Conservation (phyloP, 441 rosid species). For the Aquilaria agallochum region DNA sequence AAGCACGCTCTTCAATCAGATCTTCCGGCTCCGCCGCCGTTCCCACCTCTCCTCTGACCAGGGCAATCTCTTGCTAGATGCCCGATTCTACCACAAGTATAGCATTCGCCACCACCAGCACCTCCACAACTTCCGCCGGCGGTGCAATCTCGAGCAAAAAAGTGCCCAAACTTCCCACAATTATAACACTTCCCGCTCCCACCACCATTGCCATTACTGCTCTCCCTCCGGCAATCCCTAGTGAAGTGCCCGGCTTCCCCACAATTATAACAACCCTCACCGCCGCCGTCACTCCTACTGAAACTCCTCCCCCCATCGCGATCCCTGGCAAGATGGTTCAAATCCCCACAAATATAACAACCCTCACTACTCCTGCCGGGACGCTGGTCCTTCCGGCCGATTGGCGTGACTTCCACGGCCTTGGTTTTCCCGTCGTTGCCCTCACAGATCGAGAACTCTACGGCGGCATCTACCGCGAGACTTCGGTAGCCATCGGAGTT, state of each 20-base stretch:
- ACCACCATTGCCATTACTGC: slow-evolving; percentile 15
- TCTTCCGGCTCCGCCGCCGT: slow-evolving; percentile 5
- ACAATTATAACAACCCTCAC: slow-evolving; percentile 46
- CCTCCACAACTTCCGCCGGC: slow-evolving; percentile 21
- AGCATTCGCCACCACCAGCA: slow-evolving; percentile 25
- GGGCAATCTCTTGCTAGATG: slow-evolving; percentile 53
- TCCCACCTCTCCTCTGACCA: slow-evolving; percentile 15
- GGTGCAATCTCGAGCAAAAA: slow-evolving; percentile 64
- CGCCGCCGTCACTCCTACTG: slow-evolving; percentile 16
- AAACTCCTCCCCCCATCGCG: slow-evolving; percentile 21
- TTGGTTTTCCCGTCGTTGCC: slow-evolving; percentile 54
- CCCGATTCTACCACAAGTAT: slow-evolving; percentile 40
- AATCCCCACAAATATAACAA: slow-evolving; percentile 57
- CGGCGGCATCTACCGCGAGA: slow-evolving; percentile 51
- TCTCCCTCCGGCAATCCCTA: slow-evolving; percentile 40
- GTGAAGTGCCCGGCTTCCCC: slow-evolving; percentile 58
- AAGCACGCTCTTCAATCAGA: slow-evolving; percentile 23
- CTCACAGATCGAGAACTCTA: slow-evolving; percentile 48
- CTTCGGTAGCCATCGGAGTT: slow-evolving; percentile 71
- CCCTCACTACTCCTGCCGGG: slow-evolving; percentile 36
- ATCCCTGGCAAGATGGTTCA: slow-evolving; percentile 69
- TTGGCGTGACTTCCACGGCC: slow-evolving; percentile 69
- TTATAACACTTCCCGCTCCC: slow-evolving; percentile 45
- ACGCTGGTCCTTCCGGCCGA: slow-evolving; percentile 37
- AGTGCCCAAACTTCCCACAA: slow-evolving; percentile 69